Conservation (phyloP, 345 rosid genomes). For the Gossypioides kirkii region DNA sequence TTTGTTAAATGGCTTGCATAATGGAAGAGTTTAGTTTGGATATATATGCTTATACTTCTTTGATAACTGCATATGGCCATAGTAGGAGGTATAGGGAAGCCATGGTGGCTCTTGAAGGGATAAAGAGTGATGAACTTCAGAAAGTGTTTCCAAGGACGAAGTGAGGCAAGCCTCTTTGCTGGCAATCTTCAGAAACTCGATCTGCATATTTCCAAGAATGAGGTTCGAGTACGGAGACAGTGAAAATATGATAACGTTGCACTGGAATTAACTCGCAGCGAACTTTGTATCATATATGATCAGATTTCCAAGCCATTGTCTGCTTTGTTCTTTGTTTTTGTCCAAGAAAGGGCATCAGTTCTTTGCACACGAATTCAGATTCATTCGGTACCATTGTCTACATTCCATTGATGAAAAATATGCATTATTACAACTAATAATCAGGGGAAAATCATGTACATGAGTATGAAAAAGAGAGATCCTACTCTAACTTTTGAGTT, state of each 20-base stretch:
- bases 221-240: not conserved
- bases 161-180: slow-evolving; percentile 56
- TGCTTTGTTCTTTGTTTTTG: not conserved
- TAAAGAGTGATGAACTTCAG: slow-evolving; percentile 51
- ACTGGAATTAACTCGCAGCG: no score
- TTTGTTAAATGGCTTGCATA: slow-evolving; percentile 43
- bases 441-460: not conserved
- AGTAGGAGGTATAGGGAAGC: slow-evolving; percentile 87
- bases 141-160: no score
- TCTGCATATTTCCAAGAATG: slow-evolving; percentile 46
- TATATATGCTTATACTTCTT: slow-evolving; percentile 73
- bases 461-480: not conserved
- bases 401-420: not conserved
- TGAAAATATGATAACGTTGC: no score
- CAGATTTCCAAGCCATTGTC: no score
- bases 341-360: not conserved
- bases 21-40: slow-evolving; percentile 53
- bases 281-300: no score
- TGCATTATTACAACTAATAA: not conserved
- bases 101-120: slow-evolving; percentile 51
- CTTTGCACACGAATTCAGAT: not conserved
- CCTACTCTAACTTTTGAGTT: slow-evolving; percentile 29
- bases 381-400: not conserved
- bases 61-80: slow-evolving; percentile 61
- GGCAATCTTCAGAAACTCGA: slow-evolving; percentile 57